These are phyloP conservation scores for Macadamia integrifolia DNA, from an alignment of 164 flowering plant genomes.

Conservation along the genomic window DNA sequence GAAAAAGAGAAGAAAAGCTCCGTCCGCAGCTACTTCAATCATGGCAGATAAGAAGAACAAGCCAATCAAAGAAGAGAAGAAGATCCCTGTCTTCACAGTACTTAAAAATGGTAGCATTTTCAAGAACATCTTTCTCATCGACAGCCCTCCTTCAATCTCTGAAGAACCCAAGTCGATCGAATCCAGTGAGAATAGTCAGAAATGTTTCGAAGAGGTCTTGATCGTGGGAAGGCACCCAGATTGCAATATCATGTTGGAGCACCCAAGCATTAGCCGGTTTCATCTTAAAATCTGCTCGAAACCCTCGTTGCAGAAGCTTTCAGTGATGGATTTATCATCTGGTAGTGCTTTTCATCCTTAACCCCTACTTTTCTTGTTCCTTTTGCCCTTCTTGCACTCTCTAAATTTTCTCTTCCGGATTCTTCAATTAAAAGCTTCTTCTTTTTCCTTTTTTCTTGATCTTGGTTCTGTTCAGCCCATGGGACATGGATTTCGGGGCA, in stretches of 20 bases:
- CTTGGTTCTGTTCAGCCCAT: slow-evolving; percentile 46
- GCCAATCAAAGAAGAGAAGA: slow-evolving; percentile 20
- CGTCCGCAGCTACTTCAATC: not conserved
- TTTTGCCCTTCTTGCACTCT: not conserved
- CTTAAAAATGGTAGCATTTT: slow-evolving; percentile 61
- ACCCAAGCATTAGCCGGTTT: slow-evolving; percentile 93
- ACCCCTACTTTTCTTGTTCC: not conserved
- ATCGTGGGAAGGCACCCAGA: slow-evolving; percentile 86
- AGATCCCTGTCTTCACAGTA: slow-evolving; percentile 83
- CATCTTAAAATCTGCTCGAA: slow-evolving; percentile 64
- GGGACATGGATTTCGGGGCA: slow-evolving; percentile 83
- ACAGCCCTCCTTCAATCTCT: slow-evolving; percentile 28
- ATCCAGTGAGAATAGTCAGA: not conserved
- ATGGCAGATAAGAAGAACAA: slow-evolving; percentile 19
- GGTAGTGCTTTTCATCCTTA: slow-evolving; percentile 30
- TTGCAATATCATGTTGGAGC: slow-evolving; percentile 69
- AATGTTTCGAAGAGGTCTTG: slow-evolving; percentile 33
- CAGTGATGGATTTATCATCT: slow-evolving; percentile 71
- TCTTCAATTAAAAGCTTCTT: too few relatives aligned
- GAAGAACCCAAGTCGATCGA: slow-evolving; percentile 5
- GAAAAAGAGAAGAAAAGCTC: not conserved
- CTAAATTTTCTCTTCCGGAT: not conserved
- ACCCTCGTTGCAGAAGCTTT: slow-evolving; percentile 44
- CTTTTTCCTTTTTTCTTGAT: not conserved
- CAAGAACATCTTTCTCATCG: slow-evolving; percentile 78